A percentile compares a stretch with the other conserved stretches of the same genome.
Conservation (phyloP, 2,329 filamentous ascomycete species). For the Phaeomoniella chlamydospora region DNA sequence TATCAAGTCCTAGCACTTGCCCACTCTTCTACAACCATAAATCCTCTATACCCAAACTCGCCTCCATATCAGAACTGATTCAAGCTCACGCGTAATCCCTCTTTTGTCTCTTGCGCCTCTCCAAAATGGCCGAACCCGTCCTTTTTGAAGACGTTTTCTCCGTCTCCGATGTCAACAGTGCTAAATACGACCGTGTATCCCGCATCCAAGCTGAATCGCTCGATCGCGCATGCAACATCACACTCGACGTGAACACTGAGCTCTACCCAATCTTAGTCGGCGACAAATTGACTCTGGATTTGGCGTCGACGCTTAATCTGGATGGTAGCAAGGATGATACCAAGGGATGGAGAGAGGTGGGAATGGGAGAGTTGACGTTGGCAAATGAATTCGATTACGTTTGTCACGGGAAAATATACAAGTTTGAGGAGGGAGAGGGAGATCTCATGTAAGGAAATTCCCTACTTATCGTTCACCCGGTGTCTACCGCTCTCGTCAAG, state of each 20-base stretch:
- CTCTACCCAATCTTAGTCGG: constrained; percentile 65
- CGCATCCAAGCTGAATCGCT: constrained; percentile 65
- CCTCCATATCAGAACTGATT: neutral
- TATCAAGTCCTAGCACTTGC: too few relatives aligned
- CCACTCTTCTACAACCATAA: too few relatives aligned
- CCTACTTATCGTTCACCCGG: too few relatives aligned
- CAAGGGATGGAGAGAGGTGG: constrained; percentile 63
- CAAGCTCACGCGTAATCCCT: neutral
- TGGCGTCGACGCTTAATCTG: constrained; percentile 73
- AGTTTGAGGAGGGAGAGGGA: constrained; percentile 45
- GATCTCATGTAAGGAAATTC: constrained; percentile 78
- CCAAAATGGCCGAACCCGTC: constrained; percentile 65
- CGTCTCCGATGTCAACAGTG: constrained; percentile 61
- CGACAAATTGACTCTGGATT: constrained; percentile 64
- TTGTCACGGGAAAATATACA: constrained; percentile 36
- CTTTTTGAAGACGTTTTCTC: constrained; percentile 90
- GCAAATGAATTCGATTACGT: constrained; percentile 37
- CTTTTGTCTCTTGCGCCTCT: neutral
- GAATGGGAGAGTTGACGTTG: constrained; percentile 41
- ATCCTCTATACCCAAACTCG: too few relatives aligned
- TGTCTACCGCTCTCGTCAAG: neutral
- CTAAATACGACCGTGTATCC: constrained; percentile 90
- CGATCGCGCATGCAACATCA: constrained; percentile 62
- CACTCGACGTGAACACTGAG: constrained; percentile 87
- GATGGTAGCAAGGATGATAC: constrained; percentile 69